Base-by-base conservation (phyloP, 441 rosid species). In the Lepidium campestre region DNA sequence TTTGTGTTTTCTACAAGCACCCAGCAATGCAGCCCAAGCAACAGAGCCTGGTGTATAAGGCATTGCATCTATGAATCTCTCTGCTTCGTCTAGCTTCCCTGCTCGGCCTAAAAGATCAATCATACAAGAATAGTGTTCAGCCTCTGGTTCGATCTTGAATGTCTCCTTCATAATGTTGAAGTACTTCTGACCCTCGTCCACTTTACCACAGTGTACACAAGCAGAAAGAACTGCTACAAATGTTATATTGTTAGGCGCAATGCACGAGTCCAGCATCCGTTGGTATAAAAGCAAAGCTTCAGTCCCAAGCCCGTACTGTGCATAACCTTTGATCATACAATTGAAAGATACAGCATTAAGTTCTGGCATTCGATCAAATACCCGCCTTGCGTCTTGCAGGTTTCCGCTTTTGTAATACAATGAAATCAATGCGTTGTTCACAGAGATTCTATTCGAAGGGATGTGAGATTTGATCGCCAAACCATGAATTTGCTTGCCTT, bases 101-200 rank as follows among this genome's bases (percentile, higher is more conserved):
- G 96, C 89, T 64, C 96, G 80, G 39, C 94, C 88, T 36, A 93
- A 57, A 57, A 90, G 81, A 85, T 88, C 96, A 10, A 88, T 82
- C 94, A 93, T 86, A 76, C 97, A 88, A 7, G 96, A 81, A 79
- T 84, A 93, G 70, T 93, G 98, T 70, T 90, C 94, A 31, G 77
- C 81, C 72, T 90, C 93, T 71, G 96, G 93, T 69, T 88, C 86
- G n/a, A 90, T 81, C 56, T 78, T 82, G 66, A 85, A 90, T 42
- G 57, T 79, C 46, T 84, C 83, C 67, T 73, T 81, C 96, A 90
- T 93, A 70, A 84, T 70, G 50, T 77, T 72, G 70, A 93, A 90
- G 62, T 81, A 87, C 59, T 57, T 79, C 65, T 67, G 76, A 17
- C 94, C 96, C 72, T 83, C 85, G 2, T 70, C 78, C 44, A 90